These are phyloP conservation scores for Polygonum aviculare DNA, from an alignment of 148 eudicot species.

Conservation along the genomic window DNA sequence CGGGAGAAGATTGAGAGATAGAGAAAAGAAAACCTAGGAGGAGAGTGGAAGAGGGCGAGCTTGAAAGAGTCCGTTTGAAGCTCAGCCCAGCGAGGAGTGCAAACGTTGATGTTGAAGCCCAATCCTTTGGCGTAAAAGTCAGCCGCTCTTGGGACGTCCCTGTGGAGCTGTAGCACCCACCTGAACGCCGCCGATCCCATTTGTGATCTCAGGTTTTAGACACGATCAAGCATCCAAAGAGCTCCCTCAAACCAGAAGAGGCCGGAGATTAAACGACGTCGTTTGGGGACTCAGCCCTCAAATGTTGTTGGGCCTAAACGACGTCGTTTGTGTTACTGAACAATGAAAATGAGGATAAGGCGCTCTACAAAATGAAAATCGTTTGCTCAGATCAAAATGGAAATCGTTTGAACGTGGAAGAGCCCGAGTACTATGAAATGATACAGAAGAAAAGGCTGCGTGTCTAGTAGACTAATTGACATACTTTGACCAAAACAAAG, in stretches of 20 bases:
- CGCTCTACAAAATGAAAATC: background rate
- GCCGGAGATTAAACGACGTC: background rate
- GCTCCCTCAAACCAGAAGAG: background rate
- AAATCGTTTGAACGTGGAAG: background rate
- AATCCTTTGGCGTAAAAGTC: conserved; percentile 75
- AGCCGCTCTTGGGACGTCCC: conserved; percentile 92
- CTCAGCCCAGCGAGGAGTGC: conserved; percentile 95
- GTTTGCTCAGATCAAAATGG: background rate
- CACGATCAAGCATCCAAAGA: background rate
- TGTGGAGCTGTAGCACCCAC: conserved; percentile 89
- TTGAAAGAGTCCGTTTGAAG: conserved; percentile 75
- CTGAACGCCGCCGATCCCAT: conserved; percentile 53
- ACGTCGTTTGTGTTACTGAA: too few species aligned
- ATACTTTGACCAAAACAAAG: background rate
- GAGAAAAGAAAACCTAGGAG: conserved; percentile 35
- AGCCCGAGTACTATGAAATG: background rate
- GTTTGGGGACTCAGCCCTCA: background rate
- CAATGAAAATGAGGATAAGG: background rate
- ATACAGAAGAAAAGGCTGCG: too few species aligned
- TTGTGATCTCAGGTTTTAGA: background rate
- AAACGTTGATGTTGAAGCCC: conserved; percentile 64
- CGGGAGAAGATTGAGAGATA: background rate
- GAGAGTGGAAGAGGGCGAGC: conserved; percentile 67
- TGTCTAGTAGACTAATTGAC: too few species aligned
- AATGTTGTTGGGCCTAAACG: too few species aligned